These are phyloP conservation scores for Tolypocladium tropicale DNA, from an alignment of 2,329 filamentous ascomycete genomes.

Conservation along the genomic window DNA sequence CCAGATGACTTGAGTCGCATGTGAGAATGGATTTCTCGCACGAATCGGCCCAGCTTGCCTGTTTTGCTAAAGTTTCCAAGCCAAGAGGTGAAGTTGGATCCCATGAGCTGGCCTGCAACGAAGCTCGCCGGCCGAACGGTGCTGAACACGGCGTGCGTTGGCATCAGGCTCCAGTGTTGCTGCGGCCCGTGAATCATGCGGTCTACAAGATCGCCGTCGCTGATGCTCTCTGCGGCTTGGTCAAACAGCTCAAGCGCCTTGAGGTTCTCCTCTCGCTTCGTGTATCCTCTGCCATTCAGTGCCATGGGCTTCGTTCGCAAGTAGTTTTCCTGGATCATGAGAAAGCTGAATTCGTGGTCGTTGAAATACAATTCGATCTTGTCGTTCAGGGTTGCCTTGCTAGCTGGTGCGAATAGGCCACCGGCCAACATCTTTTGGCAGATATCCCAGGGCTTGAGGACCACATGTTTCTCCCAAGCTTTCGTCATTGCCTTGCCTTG, in stretches of 20 bases:
- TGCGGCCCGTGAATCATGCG: constrained; percentile 97
- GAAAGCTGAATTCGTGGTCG: constrained; percentile 91
- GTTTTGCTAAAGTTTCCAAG: constrained; percentile 90
- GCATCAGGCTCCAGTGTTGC: constrained; percentile 98
- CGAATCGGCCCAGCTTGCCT: constrained; percentile 64
- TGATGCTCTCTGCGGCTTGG: constrained; percentile 88
- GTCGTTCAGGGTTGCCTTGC: constrained; percentile 84
- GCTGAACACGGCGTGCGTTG: constrained; percentile 88
- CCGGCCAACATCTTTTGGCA: constrained; percentile 83
- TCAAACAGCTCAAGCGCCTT: constrained; percentile 82
- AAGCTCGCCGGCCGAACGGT: constrained; percentile 88
- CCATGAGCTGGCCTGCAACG: constrained; percentile 65
- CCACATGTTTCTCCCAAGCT: constrained; percentile 94
- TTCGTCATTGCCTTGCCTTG: constrained; percentile 91
- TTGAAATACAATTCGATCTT: constrained; percentile 99
- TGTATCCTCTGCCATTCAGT: constrained; percentile 45
- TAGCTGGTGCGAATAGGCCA: constrained; percentile 73
- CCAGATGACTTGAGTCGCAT: constrained; percentile 88
- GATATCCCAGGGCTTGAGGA: constrained; percentile 97
- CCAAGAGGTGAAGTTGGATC: constrained; percentile 78
- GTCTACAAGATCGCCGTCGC: constrained; percentile 91
- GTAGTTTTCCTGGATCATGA: constrained; percentile 99
- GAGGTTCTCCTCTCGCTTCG: constrained; percentile 58
- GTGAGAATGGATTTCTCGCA: constrained; percentile 93
- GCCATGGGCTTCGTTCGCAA: constrained; percentile 68